Conservation (phyloP, 2,329 filamentous ascomycete species). For the Aspergillus versicolor region DNA sequence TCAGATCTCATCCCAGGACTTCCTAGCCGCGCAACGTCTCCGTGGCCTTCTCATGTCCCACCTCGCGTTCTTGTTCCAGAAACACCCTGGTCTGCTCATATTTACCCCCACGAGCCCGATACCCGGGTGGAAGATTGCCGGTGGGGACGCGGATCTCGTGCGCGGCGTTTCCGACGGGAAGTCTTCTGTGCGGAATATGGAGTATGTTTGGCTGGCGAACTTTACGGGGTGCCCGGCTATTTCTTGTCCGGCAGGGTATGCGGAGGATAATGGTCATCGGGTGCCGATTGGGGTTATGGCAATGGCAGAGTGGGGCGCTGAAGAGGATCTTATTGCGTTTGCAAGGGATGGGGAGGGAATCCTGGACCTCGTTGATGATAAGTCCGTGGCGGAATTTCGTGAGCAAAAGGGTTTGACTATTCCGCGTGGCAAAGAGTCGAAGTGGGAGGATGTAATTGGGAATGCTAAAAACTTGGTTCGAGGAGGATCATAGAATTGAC, state of each 20-base stretch:
- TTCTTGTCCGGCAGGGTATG: constrained; percentile 72
- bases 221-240: constrained; percentile 76
- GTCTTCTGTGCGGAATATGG: constrained; percentile 72
- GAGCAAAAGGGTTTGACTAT: constrained; percentile 24
- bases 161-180: constrained; percentile 73
- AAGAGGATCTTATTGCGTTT: constrained; percentile 54
- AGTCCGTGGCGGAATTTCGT: background rate
- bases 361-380: constrained; percentile 34
- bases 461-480: constrained; percentile 11
- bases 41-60: constrained; percentile 77
- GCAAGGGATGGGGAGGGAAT: constrained; percentile 53
- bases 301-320: constrained; percentile 56
- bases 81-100: constrained; percentile 73
- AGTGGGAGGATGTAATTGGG: constrained; percentile 41
- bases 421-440: constrained; percentile 26
- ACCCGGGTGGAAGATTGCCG: constrained; percentile 66
- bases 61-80: constrained; percentile 67
- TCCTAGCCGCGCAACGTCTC: constrained; percentile 70
- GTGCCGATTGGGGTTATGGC: constrained; percentile 56
- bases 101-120: constrained; percentile 75
- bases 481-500: background rate
- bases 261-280: constrained; percentile 30
- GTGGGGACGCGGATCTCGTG: constrained; percentile 56
- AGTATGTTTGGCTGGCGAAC: constrained; percentile 83
- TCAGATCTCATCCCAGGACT: constrained; percentile 67